Conservation (phyloP, 208 protist species). For the Crithidia mellificae region DNA sequence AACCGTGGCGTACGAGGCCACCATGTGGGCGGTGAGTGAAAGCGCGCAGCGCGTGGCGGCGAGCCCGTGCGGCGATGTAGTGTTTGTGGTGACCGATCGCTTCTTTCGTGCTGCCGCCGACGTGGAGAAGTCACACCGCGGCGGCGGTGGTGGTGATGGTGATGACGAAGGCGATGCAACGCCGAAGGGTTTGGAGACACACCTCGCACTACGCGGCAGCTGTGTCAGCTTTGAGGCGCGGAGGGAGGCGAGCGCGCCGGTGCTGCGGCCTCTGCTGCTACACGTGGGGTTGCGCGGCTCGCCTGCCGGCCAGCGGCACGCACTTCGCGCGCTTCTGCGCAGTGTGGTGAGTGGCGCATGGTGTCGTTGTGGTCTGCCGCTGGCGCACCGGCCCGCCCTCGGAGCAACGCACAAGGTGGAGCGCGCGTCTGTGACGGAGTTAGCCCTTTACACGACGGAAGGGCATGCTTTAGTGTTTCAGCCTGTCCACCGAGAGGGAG, state of each 20-base stretch:
- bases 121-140: not conserved
- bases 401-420: too few species aligned
- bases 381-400: not conserved
- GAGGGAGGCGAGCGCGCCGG: too few species aligned
- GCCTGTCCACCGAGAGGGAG: not conserved
- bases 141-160: too few species aligned
- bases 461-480: slow-evolving; percentile 25
- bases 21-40: slow-evolving; percentile 19
- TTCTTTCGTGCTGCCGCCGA: not conserved
- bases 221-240: not conserved
- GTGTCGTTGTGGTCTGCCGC: slow-evolving; percentile 12
- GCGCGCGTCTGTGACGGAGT: slow-evolving; percentile 13
- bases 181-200: not conserved
- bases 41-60: slow-evolving; percentile 21
- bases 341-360: slow-evolving; percentile 13
- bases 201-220: slow-evolving; percentile 21
- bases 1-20: slow-evolving; percentile 8
- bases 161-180: too few species aligned
- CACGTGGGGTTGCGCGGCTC: slow-evolving; percentile 24
- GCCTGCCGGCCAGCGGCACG: not conserved
- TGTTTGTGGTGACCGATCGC: slow-evolving; percentile 8
- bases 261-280: slow-evolving; percentile 13
- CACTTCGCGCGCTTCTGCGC: slow-evolving; percentile 20
- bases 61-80: slow-evolving; percentile 13
- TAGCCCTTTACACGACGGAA: slow-evolving; percentile 17